Evolutionary conservation across 257 asterid genomes (phyloP).

Genomic region (Avicennia marina): DNA sequence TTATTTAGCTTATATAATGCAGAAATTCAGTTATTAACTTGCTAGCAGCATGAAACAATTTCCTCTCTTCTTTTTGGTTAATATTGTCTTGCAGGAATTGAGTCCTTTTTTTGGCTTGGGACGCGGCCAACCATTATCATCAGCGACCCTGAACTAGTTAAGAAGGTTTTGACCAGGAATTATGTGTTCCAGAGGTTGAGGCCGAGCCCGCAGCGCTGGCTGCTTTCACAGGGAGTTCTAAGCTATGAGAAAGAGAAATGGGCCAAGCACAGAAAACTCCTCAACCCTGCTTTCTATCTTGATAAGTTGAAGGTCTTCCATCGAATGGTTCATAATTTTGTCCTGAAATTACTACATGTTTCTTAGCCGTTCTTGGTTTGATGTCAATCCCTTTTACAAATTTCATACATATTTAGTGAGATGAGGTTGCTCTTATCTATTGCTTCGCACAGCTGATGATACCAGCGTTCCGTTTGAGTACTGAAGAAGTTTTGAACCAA

Average conservation of each 20-base stretch:
- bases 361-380: no score
- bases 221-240: slow-evolving; percentile 4
- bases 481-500: slow-evolving; percentile 12
- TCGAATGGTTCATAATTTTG: no score
- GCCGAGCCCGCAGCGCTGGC: slow-evolving; percentile 8
- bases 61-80: no score
- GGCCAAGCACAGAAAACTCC: slow-evolving; percentile 10
- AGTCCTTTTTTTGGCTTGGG: slow-evolving; percentile 29
- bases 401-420: no score
- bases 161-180: slow-evolving; percentile 25
- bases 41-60: no score
- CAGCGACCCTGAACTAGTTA: slow-evolving; percentile 27
- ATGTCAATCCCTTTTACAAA: no score
- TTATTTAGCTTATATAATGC: no score
- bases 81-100: slow-evolving; percentile 28
- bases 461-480: slow-evolving; percentile 11
- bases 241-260: slow-evolving; percentile 10
- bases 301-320: slow-evolving; percentile 15
- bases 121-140: slow-evolving; percentile 15
- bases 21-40: no score
- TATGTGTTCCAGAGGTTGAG: slow-evolving; percentile 15
- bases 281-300: slow-evolving; percentile 18
- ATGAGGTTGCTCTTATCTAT: no score
- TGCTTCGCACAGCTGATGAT: slow-evolving; percentile 7
- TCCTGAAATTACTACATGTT: no score